phyloP scores from a whole-genome alignment of 2,329 filamentous ascomycete species.

The Blastomyces silverae region DNA sequence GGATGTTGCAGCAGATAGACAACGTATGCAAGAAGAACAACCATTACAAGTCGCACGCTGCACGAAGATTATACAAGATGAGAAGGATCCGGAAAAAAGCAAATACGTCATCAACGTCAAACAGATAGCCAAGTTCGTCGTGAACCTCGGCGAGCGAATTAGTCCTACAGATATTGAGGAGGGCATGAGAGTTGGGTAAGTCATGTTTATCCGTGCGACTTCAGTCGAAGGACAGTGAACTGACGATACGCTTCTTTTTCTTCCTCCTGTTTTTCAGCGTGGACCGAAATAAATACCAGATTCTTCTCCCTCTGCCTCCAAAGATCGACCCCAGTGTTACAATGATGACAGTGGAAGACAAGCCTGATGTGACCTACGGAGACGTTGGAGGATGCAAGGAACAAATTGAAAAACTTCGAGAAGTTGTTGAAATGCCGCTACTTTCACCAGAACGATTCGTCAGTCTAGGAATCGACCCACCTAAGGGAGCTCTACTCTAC shows the following conservation, averaged over 20 bases:
- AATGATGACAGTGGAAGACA: slow-evolving; percentile 99
- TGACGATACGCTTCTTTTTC: slow-evolving; percentile 15
- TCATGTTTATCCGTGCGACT: neutral
- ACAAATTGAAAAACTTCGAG: slow-evolving; percentile 96
- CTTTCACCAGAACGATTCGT: slow-evolving; percentile 95
- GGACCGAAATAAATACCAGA: slow-evolving; percentile 98
- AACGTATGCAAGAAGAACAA: slow-evolving; percentile 98
- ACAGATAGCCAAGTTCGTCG: slow-evolving; percentile 99
- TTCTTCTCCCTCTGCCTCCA: slow-evolving; percentile 86
- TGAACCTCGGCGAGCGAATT: slow-evolving; percentile 93
- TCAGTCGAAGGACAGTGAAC: neutral
- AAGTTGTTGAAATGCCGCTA: slow-evolving; percentile 97
- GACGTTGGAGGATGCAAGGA: slow-evolving; percentile 99
- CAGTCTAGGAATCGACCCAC: slow-evolving; percentile 96
- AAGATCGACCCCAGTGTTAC: slow-evolving; percentile 99
- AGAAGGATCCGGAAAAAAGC: slow-evolving; percentile 93
- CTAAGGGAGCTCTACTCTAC: slow-evolving; percentile 94
- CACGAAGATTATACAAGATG: slow-evolving; percentile 98
- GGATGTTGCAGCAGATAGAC: slow-evolving; percentile 95
- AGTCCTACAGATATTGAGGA: slow-evolving; percentile 98
- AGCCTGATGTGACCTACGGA: slow-evolving; percentile 97
- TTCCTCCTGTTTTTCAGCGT: slow-evolving; percentile 48
- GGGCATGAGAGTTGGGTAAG: slow-evolving; percentile 88
- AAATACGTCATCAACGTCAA: slow-evolving; percentile 99
- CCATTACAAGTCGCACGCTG: slow-evolving; percentile 94